Evolutionary conservation across 495 filamentous ascomycete species (phyloP), one percentile per base, ranked within the genome.

Genomic region (Aspergillus campestris): DNA sequence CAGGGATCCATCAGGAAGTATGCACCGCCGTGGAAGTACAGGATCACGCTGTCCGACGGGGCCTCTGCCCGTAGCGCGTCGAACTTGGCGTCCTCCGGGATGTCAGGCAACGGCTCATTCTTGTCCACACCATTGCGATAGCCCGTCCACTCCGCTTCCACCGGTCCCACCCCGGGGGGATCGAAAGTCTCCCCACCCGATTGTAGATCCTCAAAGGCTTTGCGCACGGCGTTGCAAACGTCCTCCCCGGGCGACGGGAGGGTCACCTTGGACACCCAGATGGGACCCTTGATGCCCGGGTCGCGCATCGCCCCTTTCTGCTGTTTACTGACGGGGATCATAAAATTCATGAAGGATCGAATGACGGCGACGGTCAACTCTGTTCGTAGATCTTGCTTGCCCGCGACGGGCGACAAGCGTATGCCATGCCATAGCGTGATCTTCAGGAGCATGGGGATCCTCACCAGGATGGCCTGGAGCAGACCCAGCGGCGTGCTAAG

Each of bases 1-100:
- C 74, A 71, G 8, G 89, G 89, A 45, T 91, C 89, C 72, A 89
- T 78, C 42, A 94, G 58, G 43, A 66, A 89, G 65, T 86, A 84
- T n/a, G 82, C 88, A 29, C 91, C 91, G 35, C 91, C 91, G 59
- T 97, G 91, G 59, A 95, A 82, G 58, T 88, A 95, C 27, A 95
- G 67, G 1, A 95, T 63, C 0, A 86, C 89, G 31, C 76, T 75
- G n/a, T 78, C 70, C 15, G 69, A 77, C 8, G 61, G 74, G 24
- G 78, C 73, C 35, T 94, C 89, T 52, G 74, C 77, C 70, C 86
- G 82, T 66, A 96, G 58, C 40, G 74, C 71, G 39, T 65, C 65
- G 60, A 88, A 96, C 55, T 87, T 88, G 50, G 82, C 73, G 40
- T 70, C 65, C 52, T 95, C 85, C 1, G 80, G 72, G 28, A 87